Conservation (phyloP, 139 green algal genomes). For the Dunaliella primolecta region DNA sequence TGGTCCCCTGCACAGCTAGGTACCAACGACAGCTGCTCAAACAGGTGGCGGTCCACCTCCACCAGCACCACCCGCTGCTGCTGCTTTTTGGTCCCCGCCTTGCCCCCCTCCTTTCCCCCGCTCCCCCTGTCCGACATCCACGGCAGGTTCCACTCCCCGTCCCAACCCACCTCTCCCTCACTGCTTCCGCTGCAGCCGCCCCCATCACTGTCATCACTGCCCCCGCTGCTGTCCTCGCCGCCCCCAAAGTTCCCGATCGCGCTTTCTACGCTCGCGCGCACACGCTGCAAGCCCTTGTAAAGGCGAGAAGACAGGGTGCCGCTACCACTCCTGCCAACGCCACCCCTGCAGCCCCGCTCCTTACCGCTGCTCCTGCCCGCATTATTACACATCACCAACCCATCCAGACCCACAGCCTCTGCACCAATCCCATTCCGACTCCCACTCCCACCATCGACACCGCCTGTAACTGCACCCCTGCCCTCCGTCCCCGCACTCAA, state of each 20-base stretch:
- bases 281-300: neutral
- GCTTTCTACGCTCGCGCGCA: slow-evolving; percentile 6
- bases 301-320: neutral
- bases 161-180: neutral
- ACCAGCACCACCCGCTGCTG: neutral
- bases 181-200: neutral
- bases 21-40: slow-evolving; percentile 16
- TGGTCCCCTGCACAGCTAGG: slow-evolving; percentile 11
- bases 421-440: too few relatives aligned
- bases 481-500: too few relatives aligned
- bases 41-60: neutral
- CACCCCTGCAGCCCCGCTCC: too few relatives aligned
- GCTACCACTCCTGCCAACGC: neutral
- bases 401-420: neutral
- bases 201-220: neutral
- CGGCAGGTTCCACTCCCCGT: neutral
- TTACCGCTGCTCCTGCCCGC: too few relatives aligned
- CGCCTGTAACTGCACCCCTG: too few relatives aligned
- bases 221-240: neutral
- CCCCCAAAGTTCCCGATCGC: neutral
- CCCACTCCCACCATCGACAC: too few relatives aligned
- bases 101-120: neutral
- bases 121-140: neutral
- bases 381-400: neutral
- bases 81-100: neutral